Conservation (phyloP, 106 monocot genomes). For the Ottelia alismoides region DNA sequence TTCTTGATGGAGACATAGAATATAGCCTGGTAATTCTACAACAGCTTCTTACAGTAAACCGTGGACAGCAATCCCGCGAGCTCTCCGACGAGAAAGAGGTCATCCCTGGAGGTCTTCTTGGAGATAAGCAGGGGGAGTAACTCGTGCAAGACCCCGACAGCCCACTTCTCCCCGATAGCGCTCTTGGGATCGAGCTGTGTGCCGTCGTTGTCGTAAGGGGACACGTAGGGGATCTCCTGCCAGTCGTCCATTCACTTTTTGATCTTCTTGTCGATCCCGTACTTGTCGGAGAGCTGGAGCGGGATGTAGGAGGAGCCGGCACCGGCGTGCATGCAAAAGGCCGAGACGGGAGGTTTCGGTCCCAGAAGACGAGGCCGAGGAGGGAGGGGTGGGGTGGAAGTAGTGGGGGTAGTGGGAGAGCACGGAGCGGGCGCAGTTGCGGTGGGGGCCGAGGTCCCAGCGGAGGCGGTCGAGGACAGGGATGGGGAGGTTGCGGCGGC, state of each 20-base stretch:
- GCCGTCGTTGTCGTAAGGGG: conserved; percentile 65
- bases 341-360: conserved; percentile 64
- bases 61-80: conserved; percentile 37
- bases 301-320: conserved; percentile 42
- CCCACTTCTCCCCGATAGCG: conserved; percentile 65
- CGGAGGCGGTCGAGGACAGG: conserved; percentile 38
- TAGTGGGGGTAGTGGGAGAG: conserved; percentile 81
- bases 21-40: conserved; percentile 55
- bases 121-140: conserved; percentile 35
- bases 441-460: conserved; percentile 73
- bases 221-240: conserved; percentile 83
- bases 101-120: conserved; percentile 77
- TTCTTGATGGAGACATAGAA: conserved; percentile 85
- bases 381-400: conserved; percentile 20
- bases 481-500: conserved; percentile 42
- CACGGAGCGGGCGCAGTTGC: conserved; percentile 43
- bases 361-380: conserved; percentile 75
- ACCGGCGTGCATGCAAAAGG: too few relatives aligned
- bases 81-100: conserved; percentile 38
- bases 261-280: conserved; percentile 73
- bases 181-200: conserved; percentile 36
- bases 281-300: conserved; percentile 38
- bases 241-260: conserved; percentile 79
- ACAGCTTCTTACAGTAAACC: conserved; percentile 52
- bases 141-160: conserved; percentile 85